Base-by-base conservation (phyloP, 768 basidiomycete species). In the Hypholoma fasciculare region DNA sequence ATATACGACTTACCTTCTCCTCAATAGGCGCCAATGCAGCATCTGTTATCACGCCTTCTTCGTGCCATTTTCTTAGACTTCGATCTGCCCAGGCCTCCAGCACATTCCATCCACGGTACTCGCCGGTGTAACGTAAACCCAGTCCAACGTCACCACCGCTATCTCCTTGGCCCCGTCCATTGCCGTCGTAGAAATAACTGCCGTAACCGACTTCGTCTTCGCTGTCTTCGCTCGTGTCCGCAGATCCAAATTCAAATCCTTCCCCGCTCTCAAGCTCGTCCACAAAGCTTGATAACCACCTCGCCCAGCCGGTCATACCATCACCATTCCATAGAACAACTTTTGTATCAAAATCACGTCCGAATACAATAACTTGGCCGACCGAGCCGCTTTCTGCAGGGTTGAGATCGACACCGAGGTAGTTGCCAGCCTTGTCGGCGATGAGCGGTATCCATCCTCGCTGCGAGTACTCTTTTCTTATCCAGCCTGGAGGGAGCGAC, bases 261-360 rank as follows among this genome's bases (percentile, higher is more conserved):
- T 96, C 94, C 4, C 94, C 93, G 51, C 75, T 85, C 76, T 98
- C 96, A 19, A 99, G 72, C 49, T 98, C 95, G 27, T 98, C 96
- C 1, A 86, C 94, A 66, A 98, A 98, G 54, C 78, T 80, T 4
- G 94, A 87, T 52, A 98, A 74, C 94, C 95, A 99, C 66, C 87
- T 86, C 37, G 93, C 97, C 96, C 97, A 99, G 4, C 96, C 97
- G 9, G 83, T 87, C 14, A 83, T 81, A 7, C 95, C 94, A 57
- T 98, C 94, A 7, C 97, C 97, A 52, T 83, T 80, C 87, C 90
- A 98, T 47, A 98, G 78, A 42, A 98, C 96, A 38, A 97, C 92
- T 70, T 99, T 99, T 11, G 94, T 90, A 73, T 99, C 97, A 72
- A 98, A 98, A 69, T 98, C 97, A 51, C 97, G 85, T n/a, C 97